phyloP scores from a whole-genome alignment of 306 rosid species.

The Lathyrus sativus region DNA sequence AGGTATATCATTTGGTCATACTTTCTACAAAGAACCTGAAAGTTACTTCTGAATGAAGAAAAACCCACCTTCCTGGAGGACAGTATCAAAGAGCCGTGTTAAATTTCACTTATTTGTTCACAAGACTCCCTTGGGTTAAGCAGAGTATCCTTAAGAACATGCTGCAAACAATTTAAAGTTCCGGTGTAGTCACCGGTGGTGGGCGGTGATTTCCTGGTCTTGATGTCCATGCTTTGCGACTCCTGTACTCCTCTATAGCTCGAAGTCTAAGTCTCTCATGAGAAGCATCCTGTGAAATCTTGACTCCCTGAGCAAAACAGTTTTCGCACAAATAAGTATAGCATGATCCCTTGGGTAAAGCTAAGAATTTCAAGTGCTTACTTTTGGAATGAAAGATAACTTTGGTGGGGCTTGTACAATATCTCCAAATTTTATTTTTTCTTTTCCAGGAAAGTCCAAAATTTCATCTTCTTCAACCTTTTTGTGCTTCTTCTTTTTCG shows the following conservation, averaged over 20 bases:
- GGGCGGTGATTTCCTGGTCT: slow-evolving; percentile 81
- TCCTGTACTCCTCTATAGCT: slow-evolving; percentile 84
- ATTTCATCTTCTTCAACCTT: slow-evolving; percentile 49
- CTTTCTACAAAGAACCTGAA: slow-evolving; percentile 4
- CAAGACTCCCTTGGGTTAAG: neutral
- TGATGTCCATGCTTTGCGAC: slow-evolving; percentile 77
- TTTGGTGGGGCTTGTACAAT: slow-evolving; percentile 91
- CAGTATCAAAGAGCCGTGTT: slow-evolving; percentile 5
- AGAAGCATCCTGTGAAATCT: slow-evolving; percentile 65
- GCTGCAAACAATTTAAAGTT: slow-evolving; percentile 30
- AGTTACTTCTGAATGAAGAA: slow-evolving; percentile 23
- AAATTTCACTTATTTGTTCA: slow-evolving; percentile 14
- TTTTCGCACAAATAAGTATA: slow-evolving; percentile 18
- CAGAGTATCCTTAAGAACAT: slow-evolving; percentile 18
- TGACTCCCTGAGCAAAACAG: slow-evolving; percentile 55
- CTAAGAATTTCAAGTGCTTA: slow-evolving; percentile 37
- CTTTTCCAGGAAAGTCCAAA: slow-evolving; percentile 68
- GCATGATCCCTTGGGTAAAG: slow-evolving; percentile 15
- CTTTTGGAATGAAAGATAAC: slow-evolving; percentile 67
- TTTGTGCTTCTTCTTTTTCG: slow-evolving; percentile 69
- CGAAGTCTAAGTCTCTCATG: slow-evolving; percentile 77
- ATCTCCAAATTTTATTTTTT: slow-evolving; percentile 82
- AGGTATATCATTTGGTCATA: neutral
- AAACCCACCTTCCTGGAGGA: slow-evolving; percentile 21
- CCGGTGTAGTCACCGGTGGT: slow-evolving; percentile 31